These are phyloP conservation scores for Russula griseocarnosa DNA, from an alignment of 768 basidiomycete genomes.

Conservation along the genomic window DNA sequence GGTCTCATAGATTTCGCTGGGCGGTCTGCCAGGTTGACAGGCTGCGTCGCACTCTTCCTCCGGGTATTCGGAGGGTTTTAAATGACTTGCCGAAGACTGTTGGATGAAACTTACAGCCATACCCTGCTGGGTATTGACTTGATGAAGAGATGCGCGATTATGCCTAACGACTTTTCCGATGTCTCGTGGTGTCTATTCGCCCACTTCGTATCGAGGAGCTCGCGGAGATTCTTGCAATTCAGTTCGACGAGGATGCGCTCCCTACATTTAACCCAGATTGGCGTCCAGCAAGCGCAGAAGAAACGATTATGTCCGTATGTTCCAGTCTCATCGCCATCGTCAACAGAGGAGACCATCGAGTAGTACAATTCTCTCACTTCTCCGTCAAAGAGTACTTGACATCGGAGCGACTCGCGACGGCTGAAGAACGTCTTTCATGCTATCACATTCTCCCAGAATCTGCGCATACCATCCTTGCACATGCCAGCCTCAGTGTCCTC, in stretches of 20 bases:
- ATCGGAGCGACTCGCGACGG: too few relatives aligned
- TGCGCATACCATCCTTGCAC: too few relatives aligned
- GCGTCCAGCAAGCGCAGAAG: not conserved
- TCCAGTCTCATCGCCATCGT: too few relatives aligned
- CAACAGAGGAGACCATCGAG: too few relatives aligned
- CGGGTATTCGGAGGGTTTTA: not conserved
- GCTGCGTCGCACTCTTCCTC: not conserved
- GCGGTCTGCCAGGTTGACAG: not conserved
- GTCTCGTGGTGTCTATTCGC: not conserved
- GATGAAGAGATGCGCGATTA: not conserved
- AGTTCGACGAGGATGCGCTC: not conserved
- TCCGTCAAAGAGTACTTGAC: too few relatives aligned
- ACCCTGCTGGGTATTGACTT: not conserved
- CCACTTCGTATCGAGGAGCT: conserved; percentile 11
- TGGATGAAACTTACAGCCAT: conserved; percentile 6
- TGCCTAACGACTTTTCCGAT: conserved; percentile 4
- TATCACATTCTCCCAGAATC: too few relatives aligned
- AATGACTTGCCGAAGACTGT: not conserved
- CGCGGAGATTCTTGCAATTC: conserved; percentile 14
- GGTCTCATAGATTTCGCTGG: conserved; percentile 12
- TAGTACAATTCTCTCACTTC: too few relatives aligned
- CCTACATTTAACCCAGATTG: conserved; percentile 1
- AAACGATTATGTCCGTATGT: too few relatives aligned
- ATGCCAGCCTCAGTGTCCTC: too few relatives aligned
- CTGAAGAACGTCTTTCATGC: too few relatives aligned